A percentile compares a stretch with the other conserved stretches of the same genome.
Conservation (phyloP, 139 green algal species). For the Asterochloris sp. region DNA sequence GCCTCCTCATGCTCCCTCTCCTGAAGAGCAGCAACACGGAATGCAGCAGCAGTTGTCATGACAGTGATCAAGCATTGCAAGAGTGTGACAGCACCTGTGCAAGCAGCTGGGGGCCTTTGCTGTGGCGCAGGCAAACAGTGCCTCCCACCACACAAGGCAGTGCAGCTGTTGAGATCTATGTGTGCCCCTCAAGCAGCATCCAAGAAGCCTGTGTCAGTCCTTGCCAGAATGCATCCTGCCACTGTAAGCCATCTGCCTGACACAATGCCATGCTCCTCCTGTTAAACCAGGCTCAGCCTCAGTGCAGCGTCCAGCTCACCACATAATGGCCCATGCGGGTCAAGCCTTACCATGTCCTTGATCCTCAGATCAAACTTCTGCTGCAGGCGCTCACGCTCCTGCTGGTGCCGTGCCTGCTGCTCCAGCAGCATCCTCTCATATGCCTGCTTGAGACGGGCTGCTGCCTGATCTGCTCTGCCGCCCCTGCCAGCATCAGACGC, state of each 20-base stretch:
- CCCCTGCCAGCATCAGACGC: neutral
- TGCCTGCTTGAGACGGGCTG: neutral
- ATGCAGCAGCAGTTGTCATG: too few species aligned
- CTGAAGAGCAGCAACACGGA: neutral
- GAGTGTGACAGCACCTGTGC: neutral
- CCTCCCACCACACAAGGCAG: neutral
- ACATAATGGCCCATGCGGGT: neutral
- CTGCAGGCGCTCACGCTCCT: neutral
- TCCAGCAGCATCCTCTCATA: slow-evolving; percentile 15
- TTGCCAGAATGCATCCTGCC: neutral
- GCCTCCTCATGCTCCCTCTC: slow-evolving; percentile 9
- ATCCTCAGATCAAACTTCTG: neutral
- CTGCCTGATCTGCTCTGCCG: neutral
- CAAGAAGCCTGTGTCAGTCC: neutral
- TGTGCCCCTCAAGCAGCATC: neutral
- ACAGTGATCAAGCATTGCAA: too few species aligned
- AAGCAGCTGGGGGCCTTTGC: neutral
- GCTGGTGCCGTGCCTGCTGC: neutral
- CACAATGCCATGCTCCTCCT: neutral
- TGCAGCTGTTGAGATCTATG: neutral
- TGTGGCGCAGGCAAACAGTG: too few species aligned
- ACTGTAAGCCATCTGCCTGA: neutral
- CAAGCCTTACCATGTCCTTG: neutral
- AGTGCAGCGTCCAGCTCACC: neutral
- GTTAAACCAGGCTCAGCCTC: neutral